phyloP scores from a whole-genome alignment of 306 rosid species.

The Hylodesmum podocarpum region DNA sequence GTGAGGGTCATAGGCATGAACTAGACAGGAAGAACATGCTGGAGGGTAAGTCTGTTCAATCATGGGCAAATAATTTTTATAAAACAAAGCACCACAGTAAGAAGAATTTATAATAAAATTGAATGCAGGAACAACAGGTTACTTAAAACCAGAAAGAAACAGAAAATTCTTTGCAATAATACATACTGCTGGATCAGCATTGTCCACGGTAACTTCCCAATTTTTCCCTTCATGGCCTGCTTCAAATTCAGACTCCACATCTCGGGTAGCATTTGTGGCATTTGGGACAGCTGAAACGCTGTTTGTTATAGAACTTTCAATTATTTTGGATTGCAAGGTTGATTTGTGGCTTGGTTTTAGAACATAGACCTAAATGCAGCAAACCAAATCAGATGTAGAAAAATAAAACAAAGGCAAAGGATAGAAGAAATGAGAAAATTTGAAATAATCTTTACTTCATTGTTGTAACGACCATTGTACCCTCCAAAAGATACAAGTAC shows the following conservation, averaged over 20 bases:
- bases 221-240: slow-evolving; percentile 74
- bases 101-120: not conserved
- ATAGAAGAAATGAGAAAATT: not conserved
- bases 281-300: slow-evolving; percentile 67
- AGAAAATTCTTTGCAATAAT: slow-evolving; percentile 7
- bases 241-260: slow-evolving; percentile 72
- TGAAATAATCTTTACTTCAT: slow-evolving; percentile 58
- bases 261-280: slow-evolving; percentile 71
- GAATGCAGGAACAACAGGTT: slow-evolving; percentile 7
- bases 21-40: not conserved
- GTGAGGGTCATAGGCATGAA: not conserved
- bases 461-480: slow-evolving; percentile 89
- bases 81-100: not conserved
- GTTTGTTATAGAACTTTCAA: slow-evolving; percentile 58
- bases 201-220: slow-evolving; percentile 78
- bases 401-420: slow-evolving; percentile 15
- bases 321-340: slow-evolving; percentile 72
- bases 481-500: slow-evolving; percentile 86
- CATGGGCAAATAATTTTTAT: slow-evolving; percentile 4
- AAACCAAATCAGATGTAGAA: slow-evolving; percentile 27
- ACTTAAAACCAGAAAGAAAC: slow-evolving; percentile 27
- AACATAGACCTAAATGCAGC: slow-evolving; percentile 62
- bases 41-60: not conserved
- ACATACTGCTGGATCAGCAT: slow-evolving; percentile 59
- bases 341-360: slow-evolving; percentile 96